phyloP scores from a whole-genome alignment of 2,329 filamentous ascomycete species.

The Apiospora aurea region DNA sequence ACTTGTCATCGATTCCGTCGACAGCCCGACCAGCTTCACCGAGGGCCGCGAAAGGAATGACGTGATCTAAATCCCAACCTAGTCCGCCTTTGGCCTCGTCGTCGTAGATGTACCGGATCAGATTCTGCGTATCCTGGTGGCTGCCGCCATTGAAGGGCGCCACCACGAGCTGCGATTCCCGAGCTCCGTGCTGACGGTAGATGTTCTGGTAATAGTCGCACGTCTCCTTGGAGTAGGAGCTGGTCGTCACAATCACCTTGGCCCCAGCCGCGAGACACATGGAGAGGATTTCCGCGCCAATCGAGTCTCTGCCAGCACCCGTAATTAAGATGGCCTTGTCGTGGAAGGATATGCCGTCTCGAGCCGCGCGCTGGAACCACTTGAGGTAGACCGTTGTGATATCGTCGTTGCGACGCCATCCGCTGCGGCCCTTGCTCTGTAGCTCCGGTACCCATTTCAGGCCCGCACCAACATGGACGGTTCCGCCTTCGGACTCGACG shows the following conservation, averaged over 20 bases:
- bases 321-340: slow-evolving; percentile 45
- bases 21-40: slow-evolving; percentile 45
- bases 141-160: slow-evolving; percentile 51
- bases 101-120: slow-evolving; percentile 47
- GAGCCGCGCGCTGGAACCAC: slow-evolving; percentile 22
- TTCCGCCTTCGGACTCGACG: background rate
- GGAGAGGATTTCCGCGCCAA: slow-evolving; percentile 43
- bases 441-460: slow-evolving; percentile 27
- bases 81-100: slow-evolving; percentile 33
- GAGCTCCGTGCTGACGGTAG: slow-evolving; percentile 42
- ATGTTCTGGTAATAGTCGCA: slow-evolving; percentile 44
- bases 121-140: slow-evolving; percentile 44
- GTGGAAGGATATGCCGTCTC: slow-evolving; percentile 37
- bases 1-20: slow-evolving; percentile 42
- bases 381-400: slow-evolving; percentile 29
- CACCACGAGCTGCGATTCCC: slow-evolving; percentile 44
- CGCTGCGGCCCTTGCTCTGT: slow-evolving; percentile 26
- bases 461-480: slow-evolving; percentile 8
- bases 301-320: slow-evolving; percentile 46
- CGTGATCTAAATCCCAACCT: slow-evolving; percentile 46
- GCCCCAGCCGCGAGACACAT: slow-evolving; percentile 45
- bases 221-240: slow-evolving; percentile 38
- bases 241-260: slow-evolving; percentile 49
- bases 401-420: slow-evolving; percentile 27
- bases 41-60: slow-evolving; percentile 52